phyloP scores from a whole-genome alignment of 2,329 filamentous ascomycete genomes.

The Penicillium glabrum region DNA sequence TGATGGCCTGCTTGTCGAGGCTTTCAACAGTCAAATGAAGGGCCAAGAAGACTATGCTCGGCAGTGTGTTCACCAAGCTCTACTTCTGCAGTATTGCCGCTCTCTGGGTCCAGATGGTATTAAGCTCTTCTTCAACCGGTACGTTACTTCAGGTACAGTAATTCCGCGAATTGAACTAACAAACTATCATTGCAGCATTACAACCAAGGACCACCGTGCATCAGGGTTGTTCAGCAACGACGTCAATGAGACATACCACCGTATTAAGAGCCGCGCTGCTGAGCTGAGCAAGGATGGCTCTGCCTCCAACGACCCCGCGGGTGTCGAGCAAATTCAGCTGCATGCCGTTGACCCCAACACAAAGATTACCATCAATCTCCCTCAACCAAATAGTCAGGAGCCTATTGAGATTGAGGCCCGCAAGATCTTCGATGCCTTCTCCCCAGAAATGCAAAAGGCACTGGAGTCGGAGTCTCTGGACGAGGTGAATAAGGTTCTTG shows the following conservation, averaged over 20 bases:
- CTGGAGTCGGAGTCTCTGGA: conserved; percentile 88
- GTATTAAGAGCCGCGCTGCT: conserved; percentile 73
- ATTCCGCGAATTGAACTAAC: conserved; percentile 8
- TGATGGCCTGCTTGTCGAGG: conserved; percentile 85
- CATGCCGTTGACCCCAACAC: conserved; percentile 94
- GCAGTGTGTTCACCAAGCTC: conserved; percentile 88
- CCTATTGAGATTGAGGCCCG: conserved; percentile 62
- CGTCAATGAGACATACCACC: conserved; percentile 80
- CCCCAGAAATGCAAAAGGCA: conserved; percentile 75
- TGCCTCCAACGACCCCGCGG: conserved; percentile 54
- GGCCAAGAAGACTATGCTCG: conserved; percentile 55
- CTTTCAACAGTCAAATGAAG: conserved; percentile 77
- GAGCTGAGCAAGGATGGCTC: conserved; percentile 67
- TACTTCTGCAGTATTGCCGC: conserved; percentile 92
- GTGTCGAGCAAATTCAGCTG: conserved; percentile 94
- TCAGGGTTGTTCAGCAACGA: conserved; percentile 90
- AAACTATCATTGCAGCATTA: conserved; percentile 56
- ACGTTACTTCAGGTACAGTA: conserved; percentile 14
- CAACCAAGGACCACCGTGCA: conserved; percentile 83
- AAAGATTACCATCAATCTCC: conserved; percentile 83
- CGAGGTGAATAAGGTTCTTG: conserved; percentile 81
- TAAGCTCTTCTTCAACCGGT: conserved; percentile 88
- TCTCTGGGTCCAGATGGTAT: conserved; percentile 86
- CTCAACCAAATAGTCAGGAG: conserved; percentile 66
- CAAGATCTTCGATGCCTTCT: conserved; percentile 79